Evolutionary conservation across 2,329 filamentous ascomycete species (phyloP), one percentile per base, ranked within the genome.

Genomic region (Chrysoporthe austroafricana): DNA sequence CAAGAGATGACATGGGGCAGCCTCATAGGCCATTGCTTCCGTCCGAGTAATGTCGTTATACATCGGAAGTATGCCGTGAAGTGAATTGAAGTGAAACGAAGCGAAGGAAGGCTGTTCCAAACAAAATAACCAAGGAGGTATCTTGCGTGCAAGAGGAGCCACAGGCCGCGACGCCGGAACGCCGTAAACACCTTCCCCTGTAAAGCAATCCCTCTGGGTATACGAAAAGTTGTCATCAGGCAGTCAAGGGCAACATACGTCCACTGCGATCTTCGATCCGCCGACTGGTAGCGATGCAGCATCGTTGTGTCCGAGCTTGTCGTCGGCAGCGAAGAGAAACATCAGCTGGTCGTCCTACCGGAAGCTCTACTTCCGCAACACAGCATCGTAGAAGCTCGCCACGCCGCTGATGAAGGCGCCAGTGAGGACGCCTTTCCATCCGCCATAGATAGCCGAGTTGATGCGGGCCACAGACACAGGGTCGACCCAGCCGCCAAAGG

Each of bases 371-470:
- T 89, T 92, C 80, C 86, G 90, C 76, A 94, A 79, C 34, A 92
- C 88, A 50, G 91, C 92, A 71, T 95, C 92, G 78, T 94, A 96
- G 70, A 96, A 79, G 71, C 90, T 91, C 60, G 89, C 83, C 39
- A 94, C 74, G 32, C 86, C 86, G 4, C 90, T 90, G 71, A 95
- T 88, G 65, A 85, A 86, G 7, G 89, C 84, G 60, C 90, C 91
- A 44, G 90, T 87, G 60, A 94, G 77, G 61, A 93, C 81, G 46
- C 91, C 90, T 73, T 88, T 84, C 79, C 89, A 92, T 69, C 91
- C 91, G 56, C 90, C 91, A 71, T 90, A 92, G 57, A 95, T 80
- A 52, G 90, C 87, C 3, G 80, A 79, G 72, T 90, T 86, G 70
- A 96, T 88, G 66, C 86, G 84, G 64, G 80, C 80, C 61, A 93